Evolutionary conservation across 192 early-diverging fungal genomes (phyloP).

Genomic region (Chytriomyces confervae): DNA sequence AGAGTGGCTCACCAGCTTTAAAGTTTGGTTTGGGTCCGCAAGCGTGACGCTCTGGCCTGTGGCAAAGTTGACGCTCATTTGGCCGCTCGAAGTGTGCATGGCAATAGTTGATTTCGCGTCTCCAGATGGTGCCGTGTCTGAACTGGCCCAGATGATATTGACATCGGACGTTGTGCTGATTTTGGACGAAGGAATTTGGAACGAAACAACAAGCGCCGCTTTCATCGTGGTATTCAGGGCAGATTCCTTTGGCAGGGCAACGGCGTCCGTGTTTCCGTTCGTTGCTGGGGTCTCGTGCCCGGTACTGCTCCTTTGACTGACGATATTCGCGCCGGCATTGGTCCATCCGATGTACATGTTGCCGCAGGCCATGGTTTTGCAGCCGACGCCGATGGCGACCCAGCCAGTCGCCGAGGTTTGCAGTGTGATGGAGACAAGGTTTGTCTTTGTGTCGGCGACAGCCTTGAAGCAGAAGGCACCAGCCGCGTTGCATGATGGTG

Average conservation of each 20-base stretch:
- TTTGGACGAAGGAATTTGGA: conserved; percentile 5
- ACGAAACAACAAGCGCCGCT: conserved; percentile 8
- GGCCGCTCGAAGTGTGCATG: conserved; percentile 25
- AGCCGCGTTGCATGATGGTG: not conserved
- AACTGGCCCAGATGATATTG: conserved; percentile 37
- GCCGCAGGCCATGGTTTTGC: conserved; percentile 32
- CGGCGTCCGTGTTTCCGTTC: conserved; percentile 8
- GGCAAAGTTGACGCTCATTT: conserved; percentile 26
- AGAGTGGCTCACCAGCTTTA: not conserved
- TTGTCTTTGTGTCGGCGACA: not conserved
- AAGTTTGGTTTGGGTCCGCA: not conserved
- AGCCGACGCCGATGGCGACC: conserved; percentile 40
- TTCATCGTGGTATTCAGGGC: not conserved
- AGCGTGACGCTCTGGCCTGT: conserved; percentile 9
- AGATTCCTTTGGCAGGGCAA: not conserved
- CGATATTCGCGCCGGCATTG: conserved; percentile 25
- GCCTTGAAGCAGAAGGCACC: conserved; percentile 27
- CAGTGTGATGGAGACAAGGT: conserved; percentile 6
- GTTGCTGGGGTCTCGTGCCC: conserved; percentile 29
- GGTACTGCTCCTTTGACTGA: conserved; percentile 37
- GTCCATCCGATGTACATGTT: conserved; percentile 43
- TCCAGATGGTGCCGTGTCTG: conserved; percentile 7
- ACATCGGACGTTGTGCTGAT: conserved; percentile 11
- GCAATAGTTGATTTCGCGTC: not conserved
- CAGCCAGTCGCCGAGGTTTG: conserved; percentile 25